Evolutionary conservation across 1,284 basidiomycete genomes (phyloP).

Genomic region (Ceratobasidium sp.): DNA sequence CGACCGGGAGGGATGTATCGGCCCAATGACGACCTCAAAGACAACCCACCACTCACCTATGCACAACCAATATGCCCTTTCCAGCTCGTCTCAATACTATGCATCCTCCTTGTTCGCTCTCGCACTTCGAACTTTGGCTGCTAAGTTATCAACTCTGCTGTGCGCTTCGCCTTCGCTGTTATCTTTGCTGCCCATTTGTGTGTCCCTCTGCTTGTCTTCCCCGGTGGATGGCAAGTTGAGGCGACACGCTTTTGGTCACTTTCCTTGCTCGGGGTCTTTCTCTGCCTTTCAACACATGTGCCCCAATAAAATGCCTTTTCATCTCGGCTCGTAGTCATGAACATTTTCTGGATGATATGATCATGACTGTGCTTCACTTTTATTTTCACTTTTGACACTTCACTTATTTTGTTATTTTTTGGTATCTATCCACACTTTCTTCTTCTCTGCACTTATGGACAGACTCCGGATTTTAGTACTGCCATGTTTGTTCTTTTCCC

Average conservation of each 20-base stretch:
- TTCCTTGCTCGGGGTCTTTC: neutral
- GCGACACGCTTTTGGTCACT: constrained; percentile 4
- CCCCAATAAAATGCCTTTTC: constrained; percentile 29
- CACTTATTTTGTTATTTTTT: constrained; percentile 44
- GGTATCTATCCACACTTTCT: constrained; percentile 41
- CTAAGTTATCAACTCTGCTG: constrained; percentile 34
- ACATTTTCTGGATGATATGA: constrained; percentile 26
- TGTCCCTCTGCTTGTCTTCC: constrained; percentile 22
- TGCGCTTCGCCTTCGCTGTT: constrained; percentile 20
- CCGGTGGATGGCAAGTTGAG: constrained; percentile 23
- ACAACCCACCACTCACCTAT: constrained; percentile 19
- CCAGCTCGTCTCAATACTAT: constrained; percentile 17
- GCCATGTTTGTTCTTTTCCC: constrained; percentile 12
- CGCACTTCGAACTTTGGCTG: constrained; percentile 17
- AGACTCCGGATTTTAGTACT: constrained; percentile 40
- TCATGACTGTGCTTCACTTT: constrained; percentile 42
- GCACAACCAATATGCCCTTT: constrained; percentile 9
- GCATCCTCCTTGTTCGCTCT: constrained; percentile 16
- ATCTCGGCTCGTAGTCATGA: constrained; percentile 31
- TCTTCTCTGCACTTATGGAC: constrained; percentile 40
- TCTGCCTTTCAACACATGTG: neutral
- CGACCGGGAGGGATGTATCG: constrained; percentile 31
- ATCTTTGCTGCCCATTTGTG: neutral
- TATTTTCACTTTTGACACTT: constrained; percentile 33
- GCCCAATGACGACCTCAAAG: constrained; percentile 36